A percentile compares a stretch with the other conserved stretches of the same genome.
These are phyloP conservation scores for Pistacia integerrima DNA, from an alignment of 345 rosid species.

Conservation along the genomic window DNA sequence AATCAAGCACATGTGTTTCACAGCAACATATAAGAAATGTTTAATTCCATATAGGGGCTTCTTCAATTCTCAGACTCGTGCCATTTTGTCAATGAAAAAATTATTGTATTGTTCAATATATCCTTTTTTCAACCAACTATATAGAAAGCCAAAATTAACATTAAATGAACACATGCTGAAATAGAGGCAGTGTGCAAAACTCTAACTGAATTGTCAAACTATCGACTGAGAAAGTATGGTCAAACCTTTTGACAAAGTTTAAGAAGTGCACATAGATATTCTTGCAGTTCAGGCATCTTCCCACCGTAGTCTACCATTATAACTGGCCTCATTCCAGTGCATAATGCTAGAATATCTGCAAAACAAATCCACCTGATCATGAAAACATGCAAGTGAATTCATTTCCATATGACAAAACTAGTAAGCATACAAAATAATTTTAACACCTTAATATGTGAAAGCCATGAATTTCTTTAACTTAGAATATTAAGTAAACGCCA, in stretches of 20 bases:
- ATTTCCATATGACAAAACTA: constrained; percentile 1
- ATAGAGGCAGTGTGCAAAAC: background rate
- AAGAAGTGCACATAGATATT: constrained; percentile 61
- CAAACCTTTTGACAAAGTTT: constrained; percentile 65
- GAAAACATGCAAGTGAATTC: background rate
- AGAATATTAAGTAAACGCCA: background rate
- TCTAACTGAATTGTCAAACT: constrained; percentile 9
- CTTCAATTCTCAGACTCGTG: too few relatives aligned
- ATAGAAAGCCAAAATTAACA: too few relatives aligned
- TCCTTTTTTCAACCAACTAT: background rate
- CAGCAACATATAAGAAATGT: too few relatives aligned
- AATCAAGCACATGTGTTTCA: too few relatives aligned
- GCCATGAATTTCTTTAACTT: background rate
- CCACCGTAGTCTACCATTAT: constrained; percentile 97
- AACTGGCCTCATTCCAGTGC: constrained; percentile 83
- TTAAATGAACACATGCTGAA: background rate
- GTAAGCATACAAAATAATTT: background rate
- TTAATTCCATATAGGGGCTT: too few relatives aligned
- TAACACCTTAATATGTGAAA: background rate
- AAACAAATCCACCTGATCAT: constrained; percentile 15
- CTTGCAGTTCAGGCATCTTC: constrained; percentile 85
- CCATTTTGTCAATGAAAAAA: too few relatives aligned
- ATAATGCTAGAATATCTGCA: constrained; percentile 75
- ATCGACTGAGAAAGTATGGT: constrained; percentile 2
- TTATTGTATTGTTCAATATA: too few relatives aligned